Base-by-base conservation (phyloP, 1,284 basidiomycete species). In the Papiliotrema fonsecae region DNA sequence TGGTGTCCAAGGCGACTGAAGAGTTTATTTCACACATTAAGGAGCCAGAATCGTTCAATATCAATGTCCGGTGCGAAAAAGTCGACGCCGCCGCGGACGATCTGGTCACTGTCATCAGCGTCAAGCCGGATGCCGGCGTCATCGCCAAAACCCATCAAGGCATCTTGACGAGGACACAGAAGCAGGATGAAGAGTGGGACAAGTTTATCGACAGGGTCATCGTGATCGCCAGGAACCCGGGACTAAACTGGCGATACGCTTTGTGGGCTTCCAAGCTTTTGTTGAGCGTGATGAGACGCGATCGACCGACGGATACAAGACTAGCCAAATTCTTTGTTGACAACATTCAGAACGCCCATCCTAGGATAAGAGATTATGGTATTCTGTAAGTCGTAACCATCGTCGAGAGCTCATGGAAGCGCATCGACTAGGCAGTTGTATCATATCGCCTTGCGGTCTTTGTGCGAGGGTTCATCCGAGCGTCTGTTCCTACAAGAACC, bases 231-330 rank as follows among this genome's bases (percentile, higher is more conserved):
- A 65, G 74, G 42, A 77, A 62, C 37, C 55, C 67, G 0, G 41
- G 40, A 1, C 49, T 86, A 13, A 70, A 97, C 83, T 97, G 93
- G 93, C 79, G 89, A 69, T 97, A 96, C 73, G 77, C 84, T 1
- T 83, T 90, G 73, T 85, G 85, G 53, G 85, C 88, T 1, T 76
- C 81, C 19, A 82, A 83, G 35, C 86, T 91, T 67, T 72, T 97
- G 27, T 78, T 79, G 26, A 78, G 80, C 21, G 77, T 94, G 37
- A 77, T 90, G 41, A 81, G 89, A 47, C 79, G 91, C 60, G 91
- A 97, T 67, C 73, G 77, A 41, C 78, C 83, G 0, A 77, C 83
- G 7, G 74, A 82, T n/a, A 73, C 84, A 6, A 78, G 81, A 3
- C 70, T 88, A 6, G 82, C 85, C 0, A 77, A 75, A 52, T 85